phyloP scores from a whole-genome alignment of 2,329 filamentous ascomycete species.

The Fusarium brachygibbosum region DNA sequence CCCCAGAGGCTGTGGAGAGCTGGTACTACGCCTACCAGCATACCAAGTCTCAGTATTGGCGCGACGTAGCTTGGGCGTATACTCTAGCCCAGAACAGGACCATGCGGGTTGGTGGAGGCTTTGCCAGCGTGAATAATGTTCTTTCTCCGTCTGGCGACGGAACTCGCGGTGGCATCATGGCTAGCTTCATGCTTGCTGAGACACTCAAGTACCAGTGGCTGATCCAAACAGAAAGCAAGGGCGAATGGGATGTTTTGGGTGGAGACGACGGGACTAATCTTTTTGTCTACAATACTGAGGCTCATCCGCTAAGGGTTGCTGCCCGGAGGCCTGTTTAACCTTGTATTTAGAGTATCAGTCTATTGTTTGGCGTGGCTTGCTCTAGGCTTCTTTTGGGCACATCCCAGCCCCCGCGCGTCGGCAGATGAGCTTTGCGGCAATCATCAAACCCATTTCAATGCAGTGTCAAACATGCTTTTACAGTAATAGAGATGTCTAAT shows the following conservation, averaged over 20 bases:
- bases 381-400: neutral
- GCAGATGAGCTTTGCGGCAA: neutral
- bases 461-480: neutral
- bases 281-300: conserved; percentile 68
- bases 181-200: conserved; percentile 86
- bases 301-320: conserved; percentile 60
- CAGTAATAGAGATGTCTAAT: neutral
- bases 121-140: conserved; percentile 61
- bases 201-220: conserved; percentile 76
- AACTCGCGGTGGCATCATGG: conserved; percentile 70
- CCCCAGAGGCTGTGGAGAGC: conserved; percentile 78
- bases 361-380: neutral
- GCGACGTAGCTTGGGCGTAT: conserved; percentile 73
- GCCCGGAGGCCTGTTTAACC: conserved; percentile 23
- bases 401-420: neutral
- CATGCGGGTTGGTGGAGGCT: conserved; percentile 6
- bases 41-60: conserved; percentile 74
- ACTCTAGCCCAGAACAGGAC: conserved; percentile 9
- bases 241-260: conserved; percentile 20
- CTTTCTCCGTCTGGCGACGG: conserved; percentile 73
- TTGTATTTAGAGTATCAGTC: conserved; percentile 24
- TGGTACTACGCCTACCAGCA: conserved; percentile 83
- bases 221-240: conserved; percentile 68
- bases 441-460: neutral
- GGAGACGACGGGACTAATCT: conserved; percentile 58